These are phyloP conservation scores for Brassica juncea DNA, from an alignment of 345 rosid genomes.

Conservation along the genomic window DNA sequence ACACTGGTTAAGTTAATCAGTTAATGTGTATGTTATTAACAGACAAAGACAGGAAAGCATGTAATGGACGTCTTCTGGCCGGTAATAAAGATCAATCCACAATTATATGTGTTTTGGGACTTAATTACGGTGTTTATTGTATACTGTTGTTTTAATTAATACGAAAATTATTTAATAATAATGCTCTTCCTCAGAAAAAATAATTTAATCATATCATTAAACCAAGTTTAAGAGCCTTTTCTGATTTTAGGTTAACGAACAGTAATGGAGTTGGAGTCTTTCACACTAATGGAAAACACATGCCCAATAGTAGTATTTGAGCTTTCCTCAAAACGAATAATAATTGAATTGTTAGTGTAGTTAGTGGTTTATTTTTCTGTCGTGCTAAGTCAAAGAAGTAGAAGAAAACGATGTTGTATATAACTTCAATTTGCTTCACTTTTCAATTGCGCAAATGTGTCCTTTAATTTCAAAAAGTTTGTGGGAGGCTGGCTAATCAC, in stretches of 20 bases:
- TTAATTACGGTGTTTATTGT: constrained; percentile 8
- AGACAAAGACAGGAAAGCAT: constrained; percentile 33
- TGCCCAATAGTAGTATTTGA: constrained; percentile 1
- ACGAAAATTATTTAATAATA: too few relatives aligned
- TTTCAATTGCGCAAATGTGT: constrained; percentile 4
- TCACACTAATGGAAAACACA: constrained; percentile 14
- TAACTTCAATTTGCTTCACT: not conserved
- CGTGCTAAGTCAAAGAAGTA: too few relatives aligned
- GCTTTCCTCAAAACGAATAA: not conserved
- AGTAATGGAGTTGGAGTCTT: constrained; percentile 10
- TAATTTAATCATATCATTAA: too few relatives aligned
- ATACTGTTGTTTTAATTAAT: not conserved
- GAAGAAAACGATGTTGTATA: too few relatives aligned
- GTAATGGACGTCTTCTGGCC: constrained; percentile 21
- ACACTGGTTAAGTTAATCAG: not conserved
- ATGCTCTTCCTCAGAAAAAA: too few relatives aligned
- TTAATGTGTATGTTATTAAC: not conserved
- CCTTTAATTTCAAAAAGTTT: constrained; percentile 24
- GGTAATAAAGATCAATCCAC: constrained; percentile 4
- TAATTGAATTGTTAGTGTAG: constrained; percentile 1
- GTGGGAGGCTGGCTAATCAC: not conserved
- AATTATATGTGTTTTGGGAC: constrained; percentile 8
- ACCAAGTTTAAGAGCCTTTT: not conserved
- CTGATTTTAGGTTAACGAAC: not conserved
- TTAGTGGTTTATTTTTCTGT: not conserved